Percentiles rank a stretch among this genome's conserved stretches.
Evolutionary conservation across 2,329 filamentous ascomycete species (phyloP).

Genomic region (Verruconis gallopava): DNA sequence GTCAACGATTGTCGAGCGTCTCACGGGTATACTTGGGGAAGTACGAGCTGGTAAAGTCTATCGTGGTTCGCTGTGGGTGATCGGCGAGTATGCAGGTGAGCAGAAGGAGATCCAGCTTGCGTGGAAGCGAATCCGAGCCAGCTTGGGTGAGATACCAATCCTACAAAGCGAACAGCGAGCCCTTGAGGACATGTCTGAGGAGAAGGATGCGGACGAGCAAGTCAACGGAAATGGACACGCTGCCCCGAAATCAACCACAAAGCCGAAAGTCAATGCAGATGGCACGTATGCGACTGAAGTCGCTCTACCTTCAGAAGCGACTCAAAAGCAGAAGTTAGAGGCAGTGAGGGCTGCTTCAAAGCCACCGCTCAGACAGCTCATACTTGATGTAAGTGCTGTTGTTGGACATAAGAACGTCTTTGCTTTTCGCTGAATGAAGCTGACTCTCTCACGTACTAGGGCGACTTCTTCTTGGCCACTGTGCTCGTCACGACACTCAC

Average conservation of each 20-base stretch:
- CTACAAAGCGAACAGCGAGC: conserved; percentile 87
- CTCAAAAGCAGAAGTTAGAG: conserved; percentile 79
- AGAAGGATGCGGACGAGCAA: conserved; percentile 56
- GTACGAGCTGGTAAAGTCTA: conserved; percentile 96
- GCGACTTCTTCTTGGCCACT: conserved; percentile 90
- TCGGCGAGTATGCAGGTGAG: conserved; percentile 92
- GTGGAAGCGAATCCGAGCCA: conserved; percentile 90
- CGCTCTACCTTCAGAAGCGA: conserved; percentile 83
- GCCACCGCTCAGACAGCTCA: conserved; percentile 83
- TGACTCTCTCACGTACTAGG: too few species aligned
- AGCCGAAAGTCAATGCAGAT: conserved; percentile 83
- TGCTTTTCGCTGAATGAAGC: too few species aligned
- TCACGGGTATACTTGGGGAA: conserved; percentile 83
- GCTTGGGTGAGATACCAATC: conserved; percentile 92
- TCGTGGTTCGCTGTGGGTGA: conserved; percentile 90
- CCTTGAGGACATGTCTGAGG: conserved; percentile 67
- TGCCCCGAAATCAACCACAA: conserved; percentile 68
- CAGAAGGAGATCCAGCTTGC: conserved; percentile 89
- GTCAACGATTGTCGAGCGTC: conserved; percentile 70
- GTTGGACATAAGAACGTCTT: too few species aligned
- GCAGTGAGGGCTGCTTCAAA: conserved; percentile 96
- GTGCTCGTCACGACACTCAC: conserved; percentile 93
- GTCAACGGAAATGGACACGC: conserved; percentile 57
- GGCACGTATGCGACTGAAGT: conserved; percentile 97
- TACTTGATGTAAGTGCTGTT: conserved; percentile 48